phyloP scores from a whole-genome alignment of 495 filamentous ascomycete genomes.

The Lophium mytilinum region DNA sequence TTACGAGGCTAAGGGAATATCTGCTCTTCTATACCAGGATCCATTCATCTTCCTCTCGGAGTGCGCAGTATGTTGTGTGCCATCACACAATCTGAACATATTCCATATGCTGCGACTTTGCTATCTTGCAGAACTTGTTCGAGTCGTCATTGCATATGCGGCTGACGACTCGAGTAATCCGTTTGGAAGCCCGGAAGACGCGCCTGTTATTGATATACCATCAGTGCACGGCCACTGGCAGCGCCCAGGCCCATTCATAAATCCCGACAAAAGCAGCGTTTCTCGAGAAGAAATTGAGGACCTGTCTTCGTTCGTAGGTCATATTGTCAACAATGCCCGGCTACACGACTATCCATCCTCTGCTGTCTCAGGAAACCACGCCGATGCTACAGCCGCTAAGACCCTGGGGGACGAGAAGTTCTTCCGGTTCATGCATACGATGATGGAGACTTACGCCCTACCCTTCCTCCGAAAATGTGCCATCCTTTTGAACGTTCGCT shows the following conservation, averaged over 20 bases:
- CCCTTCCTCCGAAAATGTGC: constrained; percentile 79
- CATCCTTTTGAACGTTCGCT: constrained; percentile 78
- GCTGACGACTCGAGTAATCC: background rate
- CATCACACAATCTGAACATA: constrained; percentile 65
- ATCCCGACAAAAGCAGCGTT: background rate
- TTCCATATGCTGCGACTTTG: constrained; percentile 80
- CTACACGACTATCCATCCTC: background rate
- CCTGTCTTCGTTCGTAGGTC: constrained; percentile 8
- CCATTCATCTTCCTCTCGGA: constrained; percentile 82
- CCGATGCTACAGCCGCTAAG: background rate
- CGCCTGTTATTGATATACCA: background rate
- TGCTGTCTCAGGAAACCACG: background rate
- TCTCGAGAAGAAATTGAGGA: constrained; percentile 4
- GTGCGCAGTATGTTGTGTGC: constrained; percentile 59
- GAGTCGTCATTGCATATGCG: constrained; percentile 49
- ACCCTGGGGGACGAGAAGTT: constrained; percentile 1
- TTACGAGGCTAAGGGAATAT: constrained; percentile 43
- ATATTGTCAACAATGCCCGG: constrained; percentile 8
- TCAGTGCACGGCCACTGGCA: background rate
- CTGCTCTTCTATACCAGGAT: constrained; percentile 68
- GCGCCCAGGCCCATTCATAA: background rate
- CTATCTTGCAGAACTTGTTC: constrained; percentile 85
- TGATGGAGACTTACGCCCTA: constrained; percentile 74
- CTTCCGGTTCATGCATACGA: constrained; percentile 41
- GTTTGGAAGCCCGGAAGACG: background rate